Conservation (phyloP, 1,139 yeast genomes). For the Hemisphaericaspora subhashii region DNA sequence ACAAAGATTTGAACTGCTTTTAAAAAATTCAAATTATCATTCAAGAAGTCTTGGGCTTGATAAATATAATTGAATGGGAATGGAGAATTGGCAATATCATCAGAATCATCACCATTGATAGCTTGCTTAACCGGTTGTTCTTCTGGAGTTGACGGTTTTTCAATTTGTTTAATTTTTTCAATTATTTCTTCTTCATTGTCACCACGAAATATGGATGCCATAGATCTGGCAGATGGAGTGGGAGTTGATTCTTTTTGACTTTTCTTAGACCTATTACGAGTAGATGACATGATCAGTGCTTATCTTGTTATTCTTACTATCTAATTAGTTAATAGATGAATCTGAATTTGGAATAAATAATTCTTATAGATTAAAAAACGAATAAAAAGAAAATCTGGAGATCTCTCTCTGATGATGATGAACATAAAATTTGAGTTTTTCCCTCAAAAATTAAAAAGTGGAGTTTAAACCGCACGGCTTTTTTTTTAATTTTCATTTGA, state of each 20-base stretch:
- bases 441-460: too few species aligned
- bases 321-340: too few species aligned
- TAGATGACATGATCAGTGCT: neutral
- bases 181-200: constrained; percentile 13
- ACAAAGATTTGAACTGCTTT: constrained; percentile 37
- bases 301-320: too few species aligned
- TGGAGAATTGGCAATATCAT: constrained; percentile 11
- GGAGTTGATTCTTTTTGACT: constrained; percentile 1
- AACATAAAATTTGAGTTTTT: too few species aligned
- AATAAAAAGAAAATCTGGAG: too few species aligned
- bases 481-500: too few species aligned
- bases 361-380: too few species aligned
- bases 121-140: constrained; percentile 7
- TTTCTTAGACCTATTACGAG: constrained; percentile 3
- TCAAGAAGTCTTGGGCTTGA: constrained; percentile 40
- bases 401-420: too few species aligned
- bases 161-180: constrained; percentile 1
- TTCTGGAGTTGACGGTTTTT: neutral
- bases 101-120: constrained; percentile 4
- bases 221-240: constrained; percentile 16
- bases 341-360: too few species aligned
- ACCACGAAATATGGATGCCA: constrained; percentile 24
- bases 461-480: too few species aligned
- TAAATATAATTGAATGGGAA: constrained; percentile 33
- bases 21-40: constrained; percentile 31